Evolutionary conservation across 177 flowering plant species (phyloP), one percentile per base, ranked within the genome.

Genomic region (Vitis hybrid): DNA sequence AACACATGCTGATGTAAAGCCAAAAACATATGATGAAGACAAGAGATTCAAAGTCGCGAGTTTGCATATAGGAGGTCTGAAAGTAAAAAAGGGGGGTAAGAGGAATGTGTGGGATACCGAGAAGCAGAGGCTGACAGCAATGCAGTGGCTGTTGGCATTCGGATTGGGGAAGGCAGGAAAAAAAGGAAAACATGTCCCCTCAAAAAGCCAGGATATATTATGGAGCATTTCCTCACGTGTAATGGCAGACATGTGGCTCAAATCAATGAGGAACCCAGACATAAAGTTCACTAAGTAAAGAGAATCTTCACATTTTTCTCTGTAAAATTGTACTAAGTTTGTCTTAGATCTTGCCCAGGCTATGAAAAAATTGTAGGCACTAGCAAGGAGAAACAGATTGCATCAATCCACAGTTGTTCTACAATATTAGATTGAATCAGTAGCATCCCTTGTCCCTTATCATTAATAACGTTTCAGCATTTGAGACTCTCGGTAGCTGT

Each of bases 241-340:
- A 40, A 83, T 93, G 91, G 99, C 96, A 1, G 93, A 91, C 51
- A 91, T 90, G 98, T 95, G 98, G 99, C 96, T 95, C 70, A 90
- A 89, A 71, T 66, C 94, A 2, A 89, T 87, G 75, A 78, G 99
- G 69, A 95, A 95, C 79, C 99, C 98, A 2, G 94, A 95, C 65
- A 79, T 95, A 10, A 93, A 87, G 78, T 82, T 89, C 72, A 68
- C 79, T 30, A 88, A 84, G 73, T 83, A 70, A 62, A 67, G 52
- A 12, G 15, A 21, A 13, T 30, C 51, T 57, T 15, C 24, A 4
- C 16, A 40, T 9, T 40, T 61, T 50, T 32, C 16, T 61, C 40
- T 6, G 15, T 14, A 61, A 62, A 32, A 32, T 32, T 32, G 0
- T 32, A 32, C 0, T 32, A 32, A 32, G 35, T 32, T 5, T 32